A percentile compares a stretch with the other conserved stretches of the same genome.
These are phyloP conservation scores for Pholiota adiposa DNA, from an alignment of 1,284 basidiomycete genomes.

Conservation along the genomic window DNA sequence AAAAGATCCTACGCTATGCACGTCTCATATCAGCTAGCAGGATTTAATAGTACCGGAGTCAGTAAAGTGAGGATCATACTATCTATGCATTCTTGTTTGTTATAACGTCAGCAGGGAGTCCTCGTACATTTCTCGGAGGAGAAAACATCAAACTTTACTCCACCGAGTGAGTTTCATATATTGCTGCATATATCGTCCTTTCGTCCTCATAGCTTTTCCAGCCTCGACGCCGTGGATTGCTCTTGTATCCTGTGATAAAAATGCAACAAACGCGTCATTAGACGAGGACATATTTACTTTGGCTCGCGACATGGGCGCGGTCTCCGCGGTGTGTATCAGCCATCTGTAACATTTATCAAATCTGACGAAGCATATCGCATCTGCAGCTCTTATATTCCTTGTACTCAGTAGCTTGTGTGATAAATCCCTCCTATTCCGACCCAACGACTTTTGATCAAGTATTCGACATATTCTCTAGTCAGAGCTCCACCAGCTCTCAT, in stretches of 20 bases:
- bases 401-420: constrained; percentile 71
- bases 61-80: constrained; percentile 46
- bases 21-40: constrained; percentile 63
- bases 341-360: background rate
- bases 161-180: constrained; percentile 35
- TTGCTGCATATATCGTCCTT: constrained; percentile 8
- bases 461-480: constrained; percentile 81
- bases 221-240: constrained; percentile 89
- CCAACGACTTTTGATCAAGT: constrained; percentile 71
- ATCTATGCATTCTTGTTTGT: background rate
- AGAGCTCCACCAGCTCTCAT: constrained; percentile 49
- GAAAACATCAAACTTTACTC: constrained; percentile 42
- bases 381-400: constrained; percentile 77
- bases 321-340: constrained; percentile 51
- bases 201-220: constrained; percentile 29
- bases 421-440: constrained; percentile 73
- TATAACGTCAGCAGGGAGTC: constrained; percentile 50
- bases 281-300: constrained; percentile 80
- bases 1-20: constrained; percentile 55
- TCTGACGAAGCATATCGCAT: constrained; percentile 4
- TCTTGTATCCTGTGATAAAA: constrained; percentile 79
- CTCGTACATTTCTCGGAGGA: constrained; percentile 81
- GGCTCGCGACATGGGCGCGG: constrained; percentile 76
- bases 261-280: constrained; percentile 64
- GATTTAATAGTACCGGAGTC: constrained; percentile 49